Conservation (phyloP, 1,139 yeast species). For the Torulaspora globosa region DNA sequence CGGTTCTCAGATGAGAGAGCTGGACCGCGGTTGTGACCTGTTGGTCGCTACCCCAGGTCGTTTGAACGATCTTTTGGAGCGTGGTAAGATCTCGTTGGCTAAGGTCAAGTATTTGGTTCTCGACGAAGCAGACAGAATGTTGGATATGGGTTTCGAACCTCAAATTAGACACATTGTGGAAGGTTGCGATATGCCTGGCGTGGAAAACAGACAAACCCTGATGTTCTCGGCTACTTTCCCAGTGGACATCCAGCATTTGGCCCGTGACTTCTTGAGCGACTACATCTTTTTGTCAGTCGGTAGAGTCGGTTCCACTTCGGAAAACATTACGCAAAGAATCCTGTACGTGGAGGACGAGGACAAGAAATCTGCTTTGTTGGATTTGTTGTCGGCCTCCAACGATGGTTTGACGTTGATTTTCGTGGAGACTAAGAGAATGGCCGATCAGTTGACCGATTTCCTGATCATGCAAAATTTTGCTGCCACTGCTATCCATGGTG, state of each 20-base stretch:
- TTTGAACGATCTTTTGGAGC: constrained; percentile 89
- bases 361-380: constrained; percentile 87
- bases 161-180: constrained; percentile 98
- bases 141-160: constrained; percentile 99
- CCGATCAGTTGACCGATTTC: constrained; percentile 91
- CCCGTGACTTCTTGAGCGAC: constrained; percentile 93
- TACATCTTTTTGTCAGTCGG: constrained; percentile 96
- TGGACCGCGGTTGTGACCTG: constrained; percentile 91
- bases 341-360: constrained; percentile 93
- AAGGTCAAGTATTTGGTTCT: constrained; percentile 91
- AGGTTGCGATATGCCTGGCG: constrained; percentile 95
- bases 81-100: constrained; percentile 85
- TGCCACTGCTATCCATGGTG: constrained; percentile 98
- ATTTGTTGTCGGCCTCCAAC: constrained; percentile 70
- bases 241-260: constrained; percentile 91
- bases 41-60: constrained; percentile 99
- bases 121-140: constrained; percentile 99
- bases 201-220: constrained; percentile 86
- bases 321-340: constrained; percentile 92
- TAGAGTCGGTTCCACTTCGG: constrained; percentile 96
- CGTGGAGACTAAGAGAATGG: constrained; percentile 98
- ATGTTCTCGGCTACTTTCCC: constrained; percentile 99
- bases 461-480: constrained; percentile 86
- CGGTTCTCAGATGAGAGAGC: constrained; percentile 77
- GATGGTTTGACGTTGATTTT: constrained; percentile 84